Percentiles rank a stretch among this genome's conserved stretches.
Evolutionary conservation across 2,329 filamentous ascomycete species (phyloP).

Genomic region (Cladophialophora yegresii): DNA sequence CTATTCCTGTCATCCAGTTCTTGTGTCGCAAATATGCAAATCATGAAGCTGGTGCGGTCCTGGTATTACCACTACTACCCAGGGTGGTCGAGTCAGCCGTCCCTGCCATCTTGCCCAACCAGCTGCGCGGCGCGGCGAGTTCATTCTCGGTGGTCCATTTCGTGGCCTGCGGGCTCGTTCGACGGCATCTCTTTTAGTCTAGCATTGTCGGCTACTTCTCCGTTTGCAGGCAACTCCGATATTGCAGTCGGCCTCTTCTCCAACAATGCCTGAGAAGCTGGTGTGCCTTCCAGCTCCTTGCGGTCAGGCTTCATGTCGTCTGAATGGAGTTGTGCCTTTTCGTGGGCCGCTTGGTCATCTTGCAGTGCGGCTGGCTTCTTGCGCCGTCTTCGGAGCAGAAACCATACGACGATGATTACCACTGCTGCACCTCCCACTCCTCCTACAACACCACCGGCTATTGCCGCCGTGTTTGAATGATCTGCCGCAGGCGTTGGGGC

Average conservation of each 20-base stretch:
- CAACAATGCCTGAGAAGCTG: neutral
- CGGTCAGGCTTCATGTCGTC: neutral
- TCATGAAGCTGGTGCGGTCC: neutral
- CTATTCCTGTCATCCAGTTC: neutral
- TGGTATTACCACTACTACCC: neutral
- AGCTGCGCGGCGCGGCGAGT: constrained; percentile 1
- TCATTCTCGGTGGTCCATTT: constrained; percentile 12
- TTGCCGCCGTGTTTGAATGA: neutral
- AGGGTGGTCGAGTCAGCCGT: constrained; percentile 13
- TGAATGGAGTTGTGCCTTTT: constrained; percentile 4
- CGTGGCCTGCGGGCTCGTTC: constrained; percentile 7
- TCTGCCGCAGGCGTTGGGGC: neutral
- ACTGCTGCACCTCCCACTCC: neutral
- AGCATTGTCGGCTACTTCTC: neutral
- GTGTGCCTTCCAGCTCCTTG: neutral
- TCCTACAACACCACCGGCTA: neutral
- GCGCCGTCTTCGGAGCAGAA: neutral
- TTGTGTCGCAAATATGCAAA: neutral
- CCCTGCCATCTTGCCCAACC: neutral
- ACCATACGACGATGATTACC: neutral
- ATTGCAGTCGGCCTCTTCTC: neutral
- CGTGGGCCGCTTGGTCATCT: neutral
- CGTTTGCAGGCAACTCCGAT: neutral
- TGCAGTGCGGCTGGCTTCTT: neutral
- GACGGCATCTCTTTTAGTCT: constrained; percentile 5